Evolutionary conservation across 2,329 filamentous ascomycete genomes (phyloP).

Genomic region (Geosmithia putterillii): DNA sequence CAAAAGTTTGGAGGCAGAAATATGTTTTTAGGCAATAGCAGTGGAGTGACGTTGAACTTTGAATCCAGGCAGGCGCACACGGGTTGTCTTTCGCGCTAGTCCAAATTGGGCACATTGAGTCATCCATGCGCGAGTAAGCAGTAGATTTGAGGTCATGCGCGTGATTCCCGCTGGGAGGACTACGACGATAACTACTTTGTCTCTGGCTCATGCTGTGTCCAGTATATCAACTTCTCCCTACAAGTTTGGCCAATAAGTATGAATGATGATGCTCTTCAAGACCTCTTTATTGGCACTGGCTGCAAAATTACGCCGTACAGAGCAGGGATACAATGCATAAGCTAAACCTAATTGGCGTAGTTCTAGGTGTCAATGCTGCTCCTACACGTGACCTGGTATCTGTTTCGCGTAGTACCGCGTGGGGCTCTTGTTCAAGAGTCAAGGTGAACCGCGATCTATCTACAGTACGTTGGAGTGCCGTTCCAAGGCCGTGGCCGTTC

Average conservation of each 20-base stretch:
- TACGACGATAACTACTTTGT: no score
- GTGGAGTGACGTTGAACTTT: slow-evolving; percentile 2
- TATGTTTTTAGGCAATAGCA: not conserved
- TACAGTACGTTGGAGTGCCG: not conserved
- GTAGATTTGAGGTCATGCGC: not conserved
- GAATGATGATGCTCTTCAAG: no score
- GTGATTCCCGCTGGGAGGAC: no score
- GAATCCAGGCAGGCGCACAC: not conserved
- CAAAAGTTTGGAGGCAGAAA: not conserved
- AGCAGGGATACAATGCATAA: not conserved
- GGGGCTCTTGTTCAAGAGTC: slow-evolving; percentile 3
- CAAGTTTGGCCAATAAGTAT: no score
- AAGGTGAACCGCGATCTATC: not conserved
- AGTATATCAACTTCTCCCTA: no score
- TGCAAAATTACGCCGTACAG: not conserved
- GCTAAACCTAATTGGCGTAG: not conserved
- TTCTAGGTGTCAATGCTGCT: not conserved
- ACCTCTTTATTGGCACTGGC: not conserved
- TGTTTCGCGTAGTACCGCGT: slow-evolving; percentile 13
- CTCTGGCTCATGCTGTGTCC: no score
- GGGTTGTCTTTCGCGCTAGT: not conserved
- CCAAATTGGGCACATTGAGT: not conserved
- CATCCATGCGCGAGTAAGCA: not conserved
- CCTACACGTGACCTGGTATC: slow-evolving; percentile 15
- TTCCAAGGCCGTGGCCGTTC: not conserved